Percentiles rank a stretch among this genome's conserved stretches.
These are phyloP conservation scores for Sphaerosporella brunnea DNA, from an alignment of 495 filamentous ascomycete genomes.

Conservation along the genomic window DNA sequence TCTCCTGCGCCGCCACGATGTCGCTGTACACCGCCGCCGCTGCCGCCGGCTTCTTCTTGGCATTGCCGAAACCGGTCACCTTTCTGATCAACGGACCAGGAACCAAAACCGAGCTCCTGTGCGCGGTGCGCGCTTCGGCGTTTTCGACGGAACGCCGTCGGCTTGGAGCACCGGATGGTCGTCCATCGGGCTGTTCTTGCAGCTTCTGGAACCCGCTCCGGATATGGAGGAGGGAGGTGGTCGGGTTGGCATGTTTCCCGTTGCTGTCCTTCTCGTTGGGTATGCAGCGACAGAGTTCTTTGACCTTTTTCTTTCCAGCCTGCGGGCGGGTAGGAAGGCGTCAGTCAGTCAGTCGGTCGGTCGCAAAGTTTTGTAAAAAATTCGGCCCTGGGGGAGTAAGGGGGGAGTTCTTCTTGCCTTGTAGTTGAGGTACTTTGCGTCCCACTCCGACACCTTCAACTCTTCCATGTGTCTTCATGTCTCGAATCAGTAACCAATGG, in stretches of 20 bases:
- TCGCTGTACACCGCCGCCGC: background rate
- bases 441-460: slow-evolving; percentile 25
- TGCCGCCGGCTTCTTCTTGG: too few species aligned
- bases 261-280: background rate
- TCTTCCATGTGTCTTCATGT: slow-evolving; percentile 25
- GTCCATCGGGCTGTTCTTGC: too few species aligned
- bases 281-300: background rate
- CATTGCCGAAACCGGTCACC: too few species aligned
- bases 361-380: too few species aligned
- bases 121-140: too few species aligned
- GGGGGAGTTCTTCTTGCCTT: too few species aligned
- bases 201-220: background rate
- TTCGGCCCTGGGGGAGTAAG: too few species aligned
- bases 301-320: slow-evolving; percentile 8
- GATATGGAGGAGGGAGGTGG: background rate
- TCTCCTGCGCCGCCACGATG: slow-evolving; percentile 8
- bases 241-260: slow-evolving; percentile 1
- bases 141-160: too few species aligned
- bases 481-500: too few species aligned
- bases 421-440: slow-evolving; percentile 23
- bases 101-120: too few species aligned
- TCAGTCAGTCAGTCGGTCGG: background rate
- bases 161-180: too few species aligned
- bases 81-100: too few species aligned
- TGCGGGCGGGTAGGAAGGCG: background rate